Evolutionary conservation across 495 filamentous ascomycete species (phyloP).

Genomic region (Xylaria flabelliformis): DNA sequence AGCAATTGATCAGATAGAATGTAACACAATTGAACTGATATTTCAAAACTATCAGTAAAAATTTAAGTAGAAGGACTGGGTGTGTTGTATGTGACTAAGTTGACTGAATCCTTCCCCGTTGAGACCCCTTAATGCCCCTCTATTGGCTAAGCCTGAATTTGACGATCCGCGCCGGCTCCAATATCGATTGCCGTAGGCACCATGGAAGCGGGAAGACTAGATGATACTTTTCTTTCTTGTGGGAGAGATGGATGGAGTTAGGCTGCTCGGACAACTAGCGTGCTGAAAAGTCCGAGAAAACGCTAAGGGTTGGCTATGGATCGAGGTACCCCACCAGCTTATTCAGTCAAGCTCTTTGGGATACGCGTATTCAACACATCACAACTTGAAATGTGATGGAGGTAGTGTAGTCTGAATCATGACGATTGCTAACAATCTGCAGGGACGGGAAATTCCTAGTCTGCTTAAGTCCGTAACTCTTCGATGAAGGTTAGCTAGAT

Average conservation of each 20-base stretch:
- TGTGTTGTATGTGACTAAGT: too few relatives aligned
- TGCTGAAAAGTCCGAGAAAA: not conserved
- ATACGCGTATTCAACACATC: slow-evolving; percentile 10
- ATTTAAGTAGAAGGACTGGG: too few relatives aligned
- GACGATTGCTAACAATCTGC: not conserved
- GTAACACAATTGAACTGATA: too few relatives aligned
- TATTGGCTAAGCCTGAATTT: too few relatives aligned
- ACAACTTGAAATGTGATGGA: not conserved
- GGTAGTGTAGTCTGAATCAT: not conserved
- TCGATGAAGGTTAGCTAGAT: not conserved
- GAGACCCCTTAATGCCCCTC: too few relatives aligned
- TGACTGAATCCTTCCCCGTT: too few relatives aligned
- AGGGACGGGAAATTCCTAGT: not conserved
- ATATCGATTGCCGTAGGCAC: not conserved
- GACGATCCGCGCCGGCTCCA: too few relatives aligned
- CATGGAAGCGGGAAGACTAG: not conserved
- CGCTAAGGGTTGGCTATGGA: not conserved
- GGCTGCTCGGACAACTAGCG: slow-evolving; percentile 4
- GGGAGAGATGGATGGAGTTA: not conserved
- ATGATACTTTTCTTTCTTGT: not conserved
- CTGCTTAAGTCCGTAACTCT: slow-evolving; percentile 1
- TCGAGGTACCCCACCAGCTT: not conserved
- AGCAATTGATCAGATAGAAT: too few relatives aligned
- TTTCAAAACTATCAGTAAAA: too few relatives aligned
- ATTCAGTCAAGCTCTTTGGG: not conserved